Percentiles rank a stretch among this genome's conserved stretches.
These are phyloP conservation scores for Malassezia pachydermatis DNA, from an alignment of 1,284 basidiomycete genomes.

Conservation along the genomic window DNA sequence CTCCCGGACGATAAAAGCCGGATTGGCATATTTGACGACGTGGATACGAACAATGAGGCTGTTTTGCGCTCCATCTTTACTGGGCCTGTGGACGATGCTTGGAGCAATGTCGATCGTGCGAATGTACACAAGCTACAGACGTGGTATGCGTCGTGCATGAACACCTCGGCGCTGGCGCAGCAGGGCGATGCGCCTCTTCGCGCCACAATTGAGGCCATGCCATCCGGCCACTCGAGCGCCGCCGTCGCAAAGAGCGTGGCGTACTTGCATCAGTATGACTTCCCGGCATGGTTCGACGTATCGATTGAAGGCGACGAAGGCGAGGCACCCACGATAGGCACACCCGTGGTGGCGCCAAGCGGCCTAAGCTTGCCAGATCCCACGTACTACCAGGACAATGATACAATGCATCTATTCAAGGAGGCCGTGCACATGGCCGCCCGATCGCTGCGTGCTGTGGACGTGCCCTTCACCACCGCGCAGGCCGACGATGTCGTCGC, in stretches of 20 bases:
- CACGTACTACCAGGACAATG: constrained; percentile 81
- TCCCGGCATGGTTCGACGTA: constrained; percentile 67
- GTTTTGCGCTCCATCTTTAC: constrained; percentile 50
- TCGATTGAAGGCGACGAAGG: constrained; percentile 78
- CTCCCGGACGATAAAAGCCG: constrained; percentile 50
- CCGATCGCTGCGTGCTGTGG: constrained; percentile 38
- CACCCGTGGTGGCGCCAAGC: constrained; percentile 74
- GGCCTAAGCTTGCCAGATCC: constrained; percentile 77
- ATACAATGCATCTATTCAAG: constrained; percentile 62
- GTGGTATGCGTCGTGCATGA: constrained; percentile 74
- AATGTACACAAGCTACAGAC: constrained; percentile 69
- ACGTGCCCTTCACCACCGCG: constrained; percentile 56
- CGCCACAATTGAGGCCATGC: constrained; percentile 49
- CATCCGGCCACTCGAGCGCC: constrained; percentile 20
- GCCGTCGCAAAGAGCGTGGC: constrained; percentile 63
- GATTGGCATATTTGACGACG: constrained; percentile 48
- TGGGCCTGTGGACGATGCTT: constrained; percentile 1
- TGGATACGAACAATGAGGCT: constrained; percentile 23
- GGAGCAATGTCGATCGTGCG: constrained; percentile 54
- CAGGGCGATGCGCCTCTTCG: constrained; percentile 50
- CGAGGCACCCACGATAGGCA: constrained; percentile 72
- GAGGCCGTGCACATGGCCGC: constrained; percentile 53
- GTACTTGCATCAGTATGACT: constrained; percentile 62
- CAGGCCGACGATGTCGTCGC: constrained; percentile 61
- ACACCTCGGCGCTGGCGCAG: constrained; percentile 55